phyloP scores from a whole-genome alignment of 2,329 filamentous ascomycete species.

The Tolypocladium cylindrosporum region DNA sequence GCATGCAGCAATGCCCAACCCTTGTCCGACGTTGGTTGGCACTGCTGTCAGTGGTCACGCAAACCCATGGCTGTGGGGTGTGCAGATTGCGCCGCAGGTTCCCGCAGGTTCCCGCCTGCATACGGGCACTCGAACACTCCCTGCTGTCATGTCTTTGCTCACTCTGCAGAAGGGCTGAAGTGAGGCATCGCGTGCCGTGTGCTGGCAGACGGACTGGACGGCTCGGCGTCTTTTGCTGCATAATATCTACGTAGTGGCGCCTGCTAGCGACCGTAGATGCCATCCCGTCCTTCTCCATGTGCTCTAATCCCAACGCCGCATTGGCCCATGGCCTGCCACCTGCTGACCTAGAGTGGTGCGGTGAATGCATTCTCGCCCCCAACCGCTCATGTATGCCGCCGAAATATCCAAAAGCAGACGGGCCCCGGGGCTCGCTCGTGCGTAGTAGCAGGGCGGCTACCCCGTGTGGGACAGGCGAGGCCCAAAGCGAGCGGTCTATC shows the following conservation, averaged over 20 bases:
- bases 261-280: background rate
- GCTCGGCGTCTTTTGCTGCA: background rate
- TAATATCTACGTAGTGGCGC: background rate
- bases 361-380: background rate
- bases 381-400: background rate
- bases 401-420: background rate
- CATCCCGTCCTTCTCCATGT: background rate
- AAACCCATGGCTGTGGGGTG: background rate
- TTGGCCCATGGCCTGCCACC: background rate
- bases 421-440: background rate
- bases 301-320: background rate
- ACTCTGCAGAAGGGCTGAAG: background rate
- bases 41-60: background rate
- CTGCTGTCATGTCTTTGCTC: background rate
- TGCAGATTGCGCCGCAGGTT: background rate
- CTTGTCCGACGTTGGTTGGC: background rate
- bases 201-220: background rate
- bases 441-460: background rate
- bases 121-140: background rate
- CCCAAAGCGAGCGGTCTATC: background rate
- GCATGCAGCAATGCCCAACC: background rate
- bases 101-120: background rate
- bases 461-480: background rate
- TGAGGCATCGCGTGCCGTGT: background rate
- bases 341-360: background rate